Percentiles rank a stretch among this genome's conserved stretches.
These are phyloP conservation scores for Linum lewisii DNA, from an alignment of 345 rosid species.

Conservation along the genomic window DNA sequence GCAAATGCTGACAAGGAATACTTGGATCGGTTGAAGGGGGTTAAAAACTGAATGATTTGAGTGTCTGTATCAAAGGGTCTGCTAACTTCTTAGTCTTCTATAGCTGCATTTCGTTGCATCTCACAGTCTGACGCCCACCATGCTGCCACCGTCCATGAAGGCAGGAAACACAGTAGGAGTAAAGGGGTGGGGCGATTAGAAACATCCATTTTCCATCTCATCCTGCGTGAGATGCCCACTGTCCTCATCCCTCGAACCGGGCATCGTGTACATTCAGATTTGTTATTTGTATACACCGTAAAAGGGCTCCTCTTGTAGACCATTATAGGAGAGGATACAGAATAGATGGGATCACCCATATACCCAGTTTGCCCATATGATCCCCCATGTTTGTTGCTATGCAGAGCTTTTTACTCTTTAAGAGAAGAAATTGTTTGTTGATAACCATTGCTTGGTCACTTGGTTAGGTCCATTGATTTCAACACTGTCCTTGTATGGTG, in stretches of 20 bases:
- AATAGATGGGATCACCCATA: background rate
- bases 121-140: background rate
- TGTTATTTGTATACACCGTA: background rate
- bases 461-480: background rate
- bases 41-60: background rate
- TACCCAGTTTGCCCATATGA: background rate
- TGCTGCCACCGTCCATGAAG: too few species aligned
- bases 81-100: background rate
- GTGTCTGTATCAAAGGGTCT: background rate
- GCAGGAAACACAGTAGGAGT: background rate
- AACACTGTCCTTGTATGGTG: background rate
- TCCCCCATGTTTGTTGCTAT: background rate
- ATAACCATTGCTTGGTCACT: background rate
- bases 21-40: conserved; percentile 17
- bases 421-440: background rate
- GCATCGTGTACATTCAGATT: background rate
- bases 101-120: background rate
- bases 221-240: background rate
- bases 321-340: too few species aligned
- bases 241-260: background rate
- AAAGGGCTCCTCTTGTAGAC: too few species aligned
- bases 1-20: conserved; percentile 54
- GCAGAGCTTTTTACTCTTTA: background rate
- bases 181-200: background rate
- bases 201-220: background rate